Evolutionary conservation across 345 rosid genomes (phyloP), one percentile per base, ranked within the genome.

Genomic region (Lepidium didymum): DNA sequence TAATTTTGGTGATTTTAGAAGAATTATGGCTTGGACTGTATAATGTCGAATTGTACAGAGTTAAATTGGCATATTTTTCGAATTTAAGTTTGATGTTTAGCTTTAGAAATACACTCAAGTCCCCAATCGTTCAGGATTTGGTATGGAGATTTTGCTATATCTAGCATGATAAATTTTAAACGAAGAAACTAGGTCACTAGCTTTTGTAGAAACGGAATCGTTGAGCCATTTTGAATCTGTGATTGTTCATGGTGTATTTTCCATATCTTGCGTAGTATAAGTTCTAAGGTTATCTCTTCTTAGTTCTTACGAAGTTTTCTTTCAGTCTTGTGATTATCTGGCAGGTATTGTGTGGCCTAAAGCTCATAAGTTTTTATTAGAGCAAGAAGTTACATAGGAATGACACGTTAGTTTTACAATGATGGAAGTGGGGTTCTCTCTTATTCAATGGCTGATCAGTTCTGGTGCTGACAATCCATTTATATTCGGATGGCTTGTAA

Each of bases 401-500:
- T 54, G 73, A 21, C 6, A 13, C 19, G 52, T 44, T 71, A 70
- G 78, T 18, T 67, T 67, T 64, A n/a, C 40, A 69, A 86, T 83
- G 87, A 70, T 86, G 56, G 83, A 70, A 38, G 58, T 77, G 54
- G 80, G 80, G n/a, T 57, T 74, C 67, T 78, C 84, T 34, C 69
- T 78, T 40, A 52, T 72, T 25, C 68, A 80, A 66, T 56, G 75
- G 80, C 58, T 79, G 63, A 71, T 77, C 23, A 53, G 62, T 73
- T 72, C 67, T 36, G 74, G 80, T 37, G 57, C 79, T 43, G 70
- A 76, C 64, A 77, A 67, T 64, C 81, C 79, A 1, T 78, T 73
- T 21, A 4, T 78, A 45, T 72, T 76, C 6, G 87, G 90, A 37
- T 85, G 86, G 82, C 74, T 81, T 33, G 65, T 81, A 8, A 82